A percentile compares a stretch with the other conserved stretches of the same genome.
Conservation (phyloP, 2,329 filamentous ascomycete species). For the Cercospora zeae-maydis region DNA sequence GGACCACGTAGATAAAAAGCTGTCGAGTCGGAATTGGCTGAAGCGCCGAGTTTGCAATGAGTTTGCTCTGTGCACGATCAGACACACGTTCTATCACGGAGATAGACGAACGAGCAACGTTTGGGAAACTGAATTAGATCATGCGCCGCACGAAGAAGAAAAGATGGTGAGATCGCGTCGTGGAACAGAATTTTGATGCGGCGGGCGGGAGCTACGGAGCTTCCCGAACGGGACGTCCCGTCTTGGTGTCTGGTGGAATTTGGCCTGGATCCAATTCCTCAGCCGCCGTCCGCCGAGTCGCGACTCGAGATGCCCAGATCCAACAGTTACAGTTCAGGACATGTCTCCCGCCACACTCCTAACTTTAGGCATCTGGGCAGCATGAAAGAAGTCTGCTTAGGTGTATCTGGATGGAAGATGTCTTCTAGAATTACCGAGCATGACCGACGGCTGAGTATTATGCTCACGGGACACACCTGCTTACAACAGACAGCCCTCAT, state of each 20-base stretch:
- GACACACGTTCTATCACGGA: slow-evolving; percentile 34
- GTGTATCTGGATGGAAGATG: no score
- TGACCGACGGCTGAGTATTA: not conserved
- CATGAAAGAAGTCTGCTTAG: no score
- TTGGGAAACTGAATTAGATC: slow-evolving; percentile 35
- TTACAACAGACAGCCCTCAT: not conserved
- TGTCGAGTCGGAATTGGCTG: slow-evolving; percentile 36
- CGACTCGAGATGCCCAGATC: no score
- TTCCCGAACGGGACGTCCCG: not conserved
- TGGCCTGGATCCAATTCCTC: not conserved
- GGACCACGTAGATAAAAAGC: slow-evolving; percentile 30
- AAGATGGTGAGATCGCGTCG: slow-evolving; percentile 12
- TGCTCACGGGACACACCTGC: not conserved
- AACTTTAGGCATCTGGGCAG: no score
- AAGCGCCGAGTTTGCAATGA: slow-evolving; percentile 35
- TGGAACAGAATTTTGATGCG: slow-evolving; percentile 4
- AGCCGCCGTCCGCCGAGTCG: no score
- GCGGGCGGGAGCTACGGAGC: not conserved
- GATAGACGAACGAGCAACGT: slow-evolving; percentile 23
- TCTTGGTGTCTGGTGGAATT: not conserved
- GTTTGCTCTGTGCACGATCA: slow-evolving; percentile 33
- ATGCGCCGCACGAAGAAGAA: slow-evolving; percentile 37
- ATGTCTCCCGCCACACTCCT: no score
- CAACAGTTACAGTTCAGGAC: no score
- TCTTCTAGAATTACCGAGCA: not conserved